phyloP scores from a whole-genome alignment of 2,329 filamentous ascomycete species.

The Epichloe scottii region DNA sequence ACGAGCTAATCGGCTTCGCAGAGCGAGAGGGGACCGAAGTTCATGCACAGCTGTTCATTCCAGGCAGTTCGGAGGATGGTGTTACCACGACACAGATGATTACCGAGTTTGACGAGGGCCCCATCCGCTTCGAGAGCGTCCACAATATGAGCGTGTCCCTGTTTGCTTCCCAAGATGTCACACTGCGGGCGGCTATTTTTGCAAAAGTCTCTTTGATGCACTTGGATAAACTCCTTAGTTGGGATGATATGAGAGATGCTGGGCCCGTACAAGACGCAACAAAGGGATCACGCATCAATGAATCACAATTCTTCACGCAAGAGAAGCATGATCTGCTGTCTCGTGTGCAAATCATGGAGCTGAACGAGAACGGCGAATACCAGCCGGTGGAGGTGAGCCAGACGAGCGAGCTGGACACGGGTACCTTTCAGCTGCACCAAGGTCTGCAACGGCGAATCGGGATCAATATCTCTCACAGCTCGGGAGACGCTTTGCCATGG shows the following conservation, averaged over 20 bases:
- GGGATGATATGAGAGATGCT: conserved; percentile 93
- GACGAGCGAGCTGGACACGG: conserved; percentile 68
- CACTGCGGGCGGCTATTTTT: conserved; percentile 78
- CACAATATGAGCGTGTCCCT: conserved; percentile 94
- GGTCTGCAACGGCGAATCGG: conserved; percentile 81
- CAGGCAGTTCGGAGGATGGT: conserved; percentile 78
- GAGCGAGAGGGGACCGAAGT: conserved; percentile 93
- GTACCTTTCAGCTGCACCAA: conserved; percentile 90
- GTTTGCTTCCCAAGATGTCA: conserved; percentile 55
- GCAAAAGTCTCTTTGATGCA: conserved; percentile 87
- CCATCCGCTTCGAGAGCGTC: conserved; percentile 90
- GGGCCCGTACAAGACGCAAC: conserved; percentile 43
- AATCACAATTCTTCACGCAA: conserved; percentile 85
- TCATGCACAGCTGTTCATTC: conserved; percentile 92
- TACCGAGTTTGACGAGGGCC: conserved; percentile 81
- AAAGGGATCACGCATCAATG: conserved; percentile 60
- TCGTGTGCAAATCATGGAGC: conserved; percentile 76
- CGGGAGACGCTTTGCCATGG: conserved; percentile 80
- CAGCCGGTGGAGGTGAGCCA: conserved; percentile 87
- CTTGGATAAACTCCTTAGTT: conserved; percentile 90
- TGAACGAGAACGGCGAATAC: conserved; percentile 85
- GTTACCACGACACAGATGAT: conserved; percentile 95
- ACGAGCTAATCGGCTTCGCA: conserved; percentile 85
- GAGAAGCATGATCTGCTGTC: conserved; percentile 90
- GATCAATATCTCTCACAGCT: conserved; percentile 82